Conservation (phyloP, 305 asterid genomes). For the Fraxinus nigra region DNA sequence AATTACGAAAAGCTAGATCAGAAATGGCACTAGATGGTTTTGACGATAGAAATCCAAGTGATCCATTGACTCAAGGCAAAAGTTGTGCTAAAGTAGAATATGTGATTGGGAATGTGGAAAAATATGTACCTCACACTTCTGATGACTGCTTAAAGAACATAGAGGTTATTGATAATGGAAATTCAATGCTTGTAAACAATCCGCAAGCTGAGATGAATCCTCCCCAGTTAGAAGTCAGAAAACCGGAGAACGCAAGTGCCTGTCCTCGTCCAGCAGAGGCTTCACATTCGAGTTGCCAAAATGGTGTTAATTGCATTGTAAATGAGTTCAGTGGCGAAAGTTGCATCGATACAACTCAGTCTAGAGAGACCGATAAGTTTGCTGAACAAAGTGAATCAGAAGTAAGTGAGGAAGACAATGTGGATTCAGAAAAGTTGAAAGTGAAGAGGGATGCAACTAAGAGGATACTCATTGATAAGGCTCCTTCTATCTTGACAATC, state of each 20-base stretch:
- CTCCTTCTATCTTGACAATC: slow-evolving; percentile 74
- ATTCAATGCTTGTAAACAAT: slow-evolving; percentile 23
- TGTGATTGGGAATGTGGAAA: slow-evolving; percentile 26
- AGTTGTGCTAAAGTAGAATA: not conserved
- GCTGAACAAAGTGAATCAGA: slow-evolving; percentile 37
- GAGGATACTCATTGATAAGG: slow-evolving; percentile 63
- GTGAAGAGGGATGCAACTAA: slow-evolving; percentile 90
- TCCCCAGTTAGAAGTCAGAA: slow-evolving; percentile 26
- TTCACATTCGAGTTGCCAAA: slow-evolving; percentile 28
- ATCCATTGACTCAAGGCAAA: slow-evolving; percentile 15
- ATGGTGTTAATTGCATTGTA: slow-evolving; percentile 15
- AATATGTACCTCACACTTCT: slow-evolving; percentile 27
- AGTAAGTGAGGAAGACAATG: slow-evolving; percentile 40
- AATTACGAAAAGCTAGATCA: slow-evolving; percentile 29
- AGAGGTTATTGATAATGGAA: slow-evolving; percentile 29
- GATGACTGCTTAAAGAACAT: slow-evolving; percentile 27
- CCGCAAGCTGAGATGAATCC: slow-evolving; percentile 30
- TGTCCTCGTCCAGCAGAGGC: slow-evolving; percentile 21
- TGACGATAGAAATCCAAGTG: slow-evolving; percentile 27
- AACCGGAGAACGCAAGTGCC: slow-evolving; percentile 18
- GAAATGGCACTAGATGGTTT: slow-evolving; percentile 30
- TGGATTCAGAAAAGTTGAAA: slow-evolving; percentile 45
- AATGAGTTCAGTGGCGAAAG: slow-evolving; percentile 19
- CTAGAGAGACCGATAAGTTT: slow-evolving; percentile 19
- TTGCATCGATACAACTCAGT: slow-evolving; percentile 30